These are phyloP conservation scores for Nitzschia sp. DNA, from an alignment of 108 stramenopile species.

Conservation along the genomic window DNA sequence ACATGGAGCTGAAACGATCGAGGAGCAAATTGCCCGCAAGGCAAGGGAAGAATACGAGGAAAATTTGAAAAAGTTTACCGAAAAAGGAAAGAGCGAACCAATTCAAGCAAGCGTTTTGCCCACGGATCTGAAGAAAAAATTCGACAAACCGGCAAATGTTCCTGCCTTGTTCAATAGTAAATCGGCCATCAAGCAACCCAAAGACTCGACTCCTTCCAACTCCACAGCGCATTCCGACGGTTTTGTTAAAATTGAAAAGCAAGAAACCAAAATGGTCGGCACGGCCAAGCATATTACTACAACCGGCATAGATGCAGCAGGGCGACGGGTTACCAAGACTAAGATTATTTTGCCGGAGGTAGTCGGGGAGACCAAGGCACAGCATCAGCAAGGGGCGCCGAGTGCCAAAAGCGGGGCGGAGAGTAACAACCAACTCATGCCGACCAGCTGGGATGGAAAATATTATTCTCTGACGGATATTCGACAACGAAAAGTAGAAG, in stretches of 20 bases:
- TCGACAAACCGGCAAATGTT: slow-evolving; percentile 8
- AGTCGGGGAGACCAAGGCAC: slow-evolving; percentile 20
- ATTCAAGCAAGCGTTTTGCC: background rate
- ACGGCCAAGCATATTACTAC: slow-evolving; percentile 21
- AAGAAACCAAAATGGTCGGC: slow-evolving; percentile 30
- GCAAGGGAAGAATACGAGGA: slow-evolving; percentile 17
- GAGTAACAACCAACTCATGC: slow-evolving; percentile 3
- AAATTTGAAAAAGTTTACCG: slow-evolving; percentile 11
- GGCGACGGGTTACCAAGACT: slow-evolving; percentile 24
- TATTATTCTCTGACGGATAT: slow-evolving; percentile 19
- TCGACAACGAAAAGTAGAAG: slow-evolving; percentile 16
- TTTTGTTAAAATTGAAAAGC: slow-evolving; percentile 23
- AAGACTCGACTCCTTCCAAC: background rate
- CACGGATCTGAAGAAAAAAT: slow-evolving; percentile 18
- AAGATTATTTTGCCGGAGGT: slow-evolving; percentile 27
- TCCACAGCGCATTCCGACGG: background rate
- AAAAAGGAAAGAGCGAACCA: slow-evolving; percentile 1
- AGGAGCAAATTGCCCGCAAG: background rate
- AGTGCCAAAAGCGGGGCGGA: background rate
- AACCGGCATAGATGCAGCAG: slow-evolving; percentile 16
- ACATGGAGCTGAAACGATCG: background rate
- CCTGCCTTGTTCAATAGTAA: background rate
- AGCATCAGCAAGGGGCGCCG: slow-evolving; percentile 9
- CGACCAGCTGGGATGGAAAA: slow-evolving; percentile 23
- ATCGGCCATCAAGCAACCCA: background rate